Conservation (phyloP, 495 filamentous ascomycete genomes). For the Lepidopterella palustris region DNA sequence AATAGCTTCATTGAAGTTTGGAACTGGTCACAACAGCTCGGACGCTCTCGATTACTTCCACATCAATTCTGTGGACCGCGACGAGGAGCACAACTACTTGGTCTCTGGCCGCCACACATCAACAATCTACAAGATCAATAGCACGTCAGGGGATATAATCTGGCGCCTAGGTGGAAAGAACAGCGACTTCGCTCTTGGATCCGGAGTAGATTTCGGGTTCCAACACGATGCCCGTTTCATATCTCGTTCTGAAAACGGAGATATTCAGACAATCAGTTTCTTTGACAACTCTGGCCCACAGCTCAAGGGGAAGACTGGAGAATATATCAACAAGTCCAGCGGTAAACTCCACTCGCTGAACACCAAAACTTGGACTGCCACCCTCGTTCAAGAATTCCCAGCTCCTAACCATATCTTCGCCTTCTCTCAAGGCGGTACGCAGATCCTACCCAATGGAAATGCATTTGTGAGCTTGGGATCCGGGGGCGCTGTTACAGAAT, state of each 20-base stretch:
- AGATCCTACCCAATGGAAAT: constrained; percentile 43
- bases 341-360: constrained; percentile 44
- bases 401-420: constrained; percentile 32
- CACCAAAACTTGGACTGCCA: constrained; percentile 37
- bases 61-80: constrained; percentile 39
- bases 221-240: constrained; percentile 50
- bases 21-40: constrained; percentile 38
- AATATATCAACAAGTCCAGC: constrained; percentile 31
- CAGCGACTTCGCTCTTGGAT: constrained; percentile 42
- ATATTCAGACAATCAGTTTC: constrained; percentile 29
- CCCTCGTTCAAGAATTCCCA: constrained; percentile 36
- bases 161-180: constrained; percentile 43
- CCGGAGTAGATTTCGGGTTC: constrained; percentile 45
- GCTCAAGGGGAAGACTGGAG: constrained; percentile 16
- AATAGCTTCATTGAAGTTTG: constrained; percentile 48
- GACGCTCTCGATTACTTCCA: constrained; percentile 39
- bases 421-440: constrained; percentile 44
- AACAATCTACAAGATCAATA: constrained; percentile 37
- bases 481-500: constrained; percentile 46
- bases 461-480: constrained; percentile 46
- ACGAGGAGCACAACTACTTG: constrained; percentile 35
- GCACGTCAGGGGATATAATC: constrained; percentile 35
- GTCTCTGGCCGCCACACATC: constrained; percentile 43
- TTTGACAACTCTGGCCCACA: constrained; percentile 39
- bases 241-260: constrained; percentile 5